Percentiles rank a stretch among this genome's conserved stretches.
Evolutionary conservation across 306 rosid species (phyloP).

Genomic region (Lablab purpureus): DNA sequence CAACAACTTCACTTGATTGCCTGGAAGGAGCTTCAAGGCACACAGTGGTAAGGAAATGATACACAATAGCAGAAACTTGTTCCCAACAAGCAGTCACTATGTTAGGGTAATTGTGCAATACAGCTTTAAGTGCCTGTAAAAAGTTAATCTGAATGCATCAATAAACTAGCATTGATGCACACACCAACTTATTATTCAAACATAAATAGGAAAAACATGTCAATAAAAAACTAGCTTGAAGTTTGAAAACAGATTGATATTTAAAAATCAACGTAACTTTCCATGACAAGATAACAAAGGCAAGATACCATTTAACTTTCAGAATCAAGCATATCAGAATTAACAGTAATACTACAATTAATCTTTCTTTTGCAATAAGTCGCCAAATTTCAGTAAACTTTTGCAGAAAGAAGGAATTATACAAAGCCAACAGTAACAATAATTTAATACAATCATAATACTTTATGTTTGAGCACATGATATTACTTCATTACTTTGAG

Average conservation of each 20-base stretch:
- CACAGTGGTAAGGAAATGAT: slow-evolving; percentile 57
- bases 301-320: slow-evolving; percentile 11
- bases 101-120: slow-evolving; percentile 85
- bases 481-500: not conserved
- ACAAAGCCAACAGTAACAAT: slow-evolving; percentile 15
- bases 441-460: slow-evolving; percentile 27
- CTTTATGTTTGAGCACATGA: not conserved
- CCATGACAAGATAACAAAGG: slow-evolving; percentile 27
- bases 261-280: not conserved
- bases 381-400: slow-evolving; percentile 14
- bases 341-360: not conserved
- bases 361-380: slow-evolving; percentile 37
- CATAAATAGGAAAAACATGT: slow-evolving; percentile 19
- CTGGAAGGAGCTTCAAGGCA: slow-evolving; percentile 60
- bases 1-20: slow-evolving; percentile 62
- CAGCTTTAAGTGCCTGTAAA: slow-evolving; percentile 83
- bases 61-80: slow-evolving; percentile 67
- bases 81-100: slow-evolving; percentile 76
- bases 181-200: slow-evolving; percentile 28
- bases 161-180: slow-evolving; percentile 31
- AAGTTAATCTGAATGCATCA: slow-evolving; percentile 41
- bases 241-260: slow-evolving; percentile 12
- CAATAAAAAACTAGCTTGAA: slow-evolving; percentile 19
- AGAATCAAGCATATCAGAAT: slow-evolving; percentile 30
- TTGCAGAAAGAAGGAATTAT: not conserved